These are phyloP conservation scores for Pinus tabuliformis DNA, from an alignment of 75 land plant species.

Conservation along the genomic window DNA sequence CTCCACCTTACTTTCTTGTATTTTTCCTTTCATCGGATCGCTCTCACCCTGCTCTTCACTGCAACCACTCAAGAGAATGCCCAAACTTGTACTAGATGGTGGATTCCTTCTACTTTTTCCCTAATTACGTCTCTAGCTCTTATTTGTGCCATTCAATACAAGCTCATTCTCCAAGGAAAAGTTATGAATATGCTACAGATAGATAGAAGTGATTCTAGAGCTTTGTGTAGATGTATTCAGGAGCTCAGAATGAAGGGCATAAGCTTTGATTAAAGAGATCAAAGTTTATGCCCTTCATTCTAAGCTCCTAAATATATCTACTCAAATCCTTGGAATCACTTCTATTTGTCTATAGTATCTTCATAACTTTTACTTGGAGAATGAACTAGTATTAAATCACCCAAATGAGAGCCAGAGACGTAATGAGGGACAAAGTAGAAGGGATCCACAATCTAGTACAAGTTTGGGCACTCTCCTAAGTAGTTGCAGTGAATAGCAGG, in stretches of 20 bases:
- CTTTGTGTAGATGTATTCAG: slow-evolving; percentile 39
- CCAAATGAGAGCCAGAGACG: slow-evolving; percentile 30
- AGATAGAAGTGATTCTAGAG: slow-evolving; percentile 32
- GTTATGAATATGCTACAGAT: slow-evolving; percentile 31
- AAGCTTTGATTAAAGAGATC: slow-evolving; percentile 50
- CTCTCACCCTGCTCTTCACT: slow-evolving; percentile 42
- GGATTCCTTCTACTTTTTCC: slow-evolving; percentile 39
- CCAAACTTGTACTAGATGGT: slow-evolving; percentile 35
- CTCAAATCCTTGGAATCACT: slow-evolving; percentile 28
- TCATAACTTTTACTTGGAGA: slow-evolving; percentile 30
- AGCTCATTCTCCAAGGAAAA: slow-evolving; percentile 36
- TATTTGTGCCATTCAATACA: slow-evolving; percentile 28
- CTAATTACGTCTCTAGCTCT: slow-evolving; percentile 30
- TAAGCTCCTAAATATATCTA: slow-evolving; percentile 52
- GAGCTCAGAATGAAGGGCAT: slow-evolving; percentile 77
- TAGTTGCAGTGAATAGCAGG: slow-evolving; percentile 40
- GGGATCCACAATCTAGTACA: slow-evolving; percentile 63
- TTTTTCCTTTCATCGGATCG: slow-evolving; percentile 47
- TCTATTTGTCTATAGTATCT: slow-evolving; percentile 41
- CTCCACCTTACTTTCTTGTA: slow-evolving; percentile 44
- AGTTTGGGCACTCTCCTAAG: background rate
- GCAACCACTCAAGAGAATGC: slow-evolving; percentile 15
- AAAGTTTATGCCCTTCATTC: slow-evolving; percentile 72
- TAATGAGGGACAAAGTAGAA: slow-evolving; percentile 11
- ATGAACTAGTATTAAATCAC: slow-evolving; percentile 35